Evolutionary conservation across 208 protist genomes (phyloP).

Genomic region (Wallacemonas rigidus): DNA sequence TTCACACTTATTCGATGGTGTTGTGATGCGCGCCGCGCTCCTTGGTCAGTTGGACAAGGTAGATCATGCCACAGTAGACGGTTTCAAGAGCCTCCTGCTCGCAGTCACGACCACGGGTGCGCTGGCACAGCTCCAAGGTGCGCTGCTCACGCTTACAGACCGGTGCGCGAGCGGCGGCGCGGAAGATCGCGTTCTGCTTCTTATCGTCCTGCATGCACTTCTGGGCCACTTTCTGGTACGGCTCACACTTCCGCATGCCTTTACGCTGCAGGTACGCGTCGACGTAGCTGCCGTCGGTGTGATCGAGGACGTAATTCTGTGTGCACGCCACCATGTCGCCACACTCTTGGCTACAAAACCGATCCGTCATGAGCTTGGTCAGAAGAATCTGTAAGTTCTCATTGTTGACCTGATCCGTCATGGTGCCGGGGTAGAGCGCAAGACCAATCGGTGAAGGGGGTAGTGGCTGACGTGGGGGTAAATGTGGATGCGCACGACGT

Average conservation of each 20-base stretch:
- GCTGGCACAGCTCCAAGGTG: constrained; percentile 57
- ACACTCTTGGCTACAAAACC: constrained; percentile 71
- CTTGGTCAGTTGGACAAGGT: constrained; percentile 67
- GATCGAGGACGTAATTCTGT: constrained; percentile 83
- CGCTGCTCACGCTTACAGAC: constrained; percentile 68
- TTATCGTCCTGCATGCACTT: constrained; percentile 81
- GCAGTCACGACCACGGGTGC: constrained; percentile 50
- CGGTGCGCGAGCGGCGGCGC: constrained; percentile 53
- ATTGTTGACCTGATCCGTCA: constrained; percentile 64
- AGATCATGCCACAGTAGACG: constrained; percentile 86
- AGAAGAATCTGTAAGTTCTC: constrained; percentile 86
- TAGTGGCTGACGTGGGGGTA: too few species aligned
- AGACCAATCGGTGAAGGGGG: neutral
- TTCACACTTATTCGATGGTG: neutral
- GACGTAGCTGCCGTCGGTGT: constrained; percentile 74
- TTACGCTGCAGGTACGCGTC: constrained; percentile 81
- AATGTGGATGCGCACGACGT: too few species aligned
- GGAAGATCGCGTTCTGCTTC: constrained; percentile 77
- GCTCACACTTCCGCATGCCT: constrained; percentile 69
- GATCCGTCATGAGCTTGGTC: constrained; percentile 84
- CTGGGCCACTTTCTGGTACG: constrained; percentile 65
- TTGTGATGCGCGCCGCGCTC: constrained; percentile 26
- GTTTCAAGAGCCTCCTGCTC: constrained; percentile 80
- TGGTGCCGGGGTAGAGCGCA: constrained; percentile 14
- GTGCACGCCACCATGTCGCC: constrained; percentile 84